Evolutionary conservation across 805 yeast genomes (phyloP).

Genomic region (Clavispora phyllophila): DNA sequence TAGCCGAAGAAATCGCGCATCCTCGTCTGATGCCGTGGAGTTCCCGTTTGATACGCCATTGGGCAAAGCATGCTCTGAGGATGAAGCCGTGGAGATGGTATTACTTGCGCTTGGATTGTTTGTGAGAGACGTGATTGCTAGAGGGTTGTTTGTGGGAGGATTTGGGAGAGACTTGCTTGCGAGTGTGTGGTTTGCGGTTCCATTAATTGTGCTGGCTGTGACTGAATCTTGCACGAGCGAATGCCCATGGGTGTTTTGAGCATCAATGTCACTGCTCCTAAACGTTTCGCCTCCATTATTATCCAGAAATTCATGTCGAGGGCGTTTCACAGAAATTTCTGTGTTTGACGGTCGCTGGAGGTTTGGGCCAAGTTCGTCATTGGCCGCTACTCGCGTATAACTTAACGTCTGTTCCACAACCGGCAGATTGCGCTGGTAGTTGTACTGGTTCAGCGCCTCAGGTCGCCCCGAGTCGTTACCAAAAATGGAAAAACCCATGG

Average conservation of each 20-base stretch:
- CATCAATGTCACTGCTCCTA: too few species aligned
- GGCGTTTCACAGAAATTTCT: not conserved
- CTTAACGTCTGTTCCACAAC: conserved; percentile 18
- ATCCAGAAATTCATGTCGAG: not conserved
- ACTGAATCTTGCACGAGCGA: too few species aligned
- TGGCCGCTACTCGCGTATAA: conserved; percentile 10
- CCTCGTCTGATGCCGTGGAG: conserved; percentile 32
- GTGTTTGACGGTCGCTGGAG: not conserved
- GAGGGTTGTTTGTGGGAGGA: too few species aligned
- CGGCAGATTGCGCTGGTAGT: conserved; percentile 16
- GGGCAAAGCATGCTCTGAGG: too few species aligned
- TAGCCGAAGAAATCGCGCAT: conserved; percentile 48
- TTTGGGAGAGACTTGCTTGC: too few species aligned
- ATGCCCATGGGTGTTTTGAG: too few species aligned
- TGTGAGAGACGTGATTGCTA: too few species aligned
- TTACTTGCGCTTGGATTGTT: too few species aligned
- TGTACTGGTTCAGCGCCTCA: conserved; percentile 9
- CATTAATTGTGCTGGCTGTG: too few species aligned
- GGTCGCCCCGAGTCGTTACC: conserved; percentile 11
- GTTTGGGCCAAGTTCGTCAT: not conserved
- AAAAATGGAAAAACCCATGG: conserved; percentile 12
- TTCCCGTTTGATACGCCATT: not conserved
- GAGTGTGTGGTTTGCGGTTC: too few species aligned
- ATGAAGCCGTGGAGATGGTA: not conserved
- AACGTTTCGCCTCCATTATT: too few species aligned